A percentile compares a stretch with the other conserved stretches of the same genome.
Evolutionary conservation across 2,329 filamentous ascomycete genomes (phyloP).

Genomic region (Diaporthe nobilis): DNA sequence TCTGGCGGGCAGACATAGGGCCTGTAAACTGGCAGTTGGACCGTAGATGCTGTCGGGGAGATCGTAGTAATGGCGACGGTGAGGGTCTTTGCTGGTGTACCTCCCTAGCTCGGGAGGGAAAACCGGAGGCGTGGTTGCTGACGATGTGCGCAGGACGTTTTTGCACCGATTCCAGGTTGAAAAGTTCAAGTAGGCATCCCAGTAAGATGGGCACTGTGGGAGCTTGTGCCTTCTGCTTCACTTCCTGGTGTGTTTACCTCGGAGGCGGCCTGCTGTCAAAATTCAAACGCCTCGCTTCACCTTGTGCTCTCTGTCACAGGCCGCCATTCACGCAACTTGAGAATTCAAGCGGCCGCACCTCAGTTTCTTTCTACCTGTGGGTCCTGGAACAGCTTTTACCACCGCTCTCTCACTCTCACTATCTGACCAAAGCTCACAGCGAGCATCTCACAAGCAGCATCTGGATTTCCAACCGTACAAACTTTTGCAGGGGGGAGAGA

Average conservation of each 20-base stretch:
- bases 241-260: accelerated
- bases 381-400: no score
- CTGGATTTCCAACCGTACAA: neutral
- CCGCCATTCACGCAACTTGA: neutral
- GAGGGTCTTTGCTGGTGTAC: neutral
- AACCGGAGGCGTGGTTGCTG: neutral
- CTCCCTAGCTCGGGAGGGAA: neutral
- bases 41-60: neutral
- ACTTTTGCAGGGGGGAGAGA: neutral
- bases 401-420: no score
- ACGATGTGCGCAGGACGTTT: neutral
- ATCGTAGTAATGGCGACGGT: neutral
- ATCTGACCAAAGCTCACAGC: neutral
- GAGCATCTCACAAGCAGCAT: neutral
- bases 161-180: neutral
- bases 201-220: neutral
- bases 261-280: neutral
- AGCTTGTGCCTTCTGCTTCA: neutral
- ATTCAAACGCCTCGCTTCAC: neutral
- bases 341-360: no score
- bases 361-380: no score
- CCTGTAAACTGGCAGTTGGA: neutral
- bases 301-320: neutral
- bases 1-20: no score
- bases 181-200: neutral